Evolutionary conservation across 306 rosid species (phyloP).

Genomic region (Cajanus cajan): DNA sequence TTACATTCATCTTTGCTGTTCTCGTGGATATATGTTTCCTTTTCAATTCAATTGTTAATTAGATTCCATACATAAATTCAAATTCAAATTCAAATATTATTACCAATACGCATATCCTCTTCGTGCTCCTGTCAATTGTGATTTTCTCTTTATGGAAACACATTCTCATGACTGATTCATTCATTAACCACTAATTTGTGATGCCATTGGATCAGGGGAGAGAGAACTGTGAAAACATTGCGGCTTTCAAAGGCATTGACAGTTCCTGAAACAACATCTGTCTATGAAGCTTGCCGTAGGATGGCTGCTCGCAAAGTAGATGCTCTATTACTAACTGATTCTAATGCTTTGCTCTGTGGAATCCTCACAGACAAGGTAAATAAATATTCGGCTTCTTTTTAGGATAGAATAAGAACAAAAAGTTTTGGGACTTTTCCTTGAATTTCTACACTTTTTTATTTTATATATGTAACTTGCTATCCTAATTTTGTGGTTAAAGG

Average conservation of each 20-base stretch:
- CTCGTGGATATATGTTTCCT: too few relatives aligned
- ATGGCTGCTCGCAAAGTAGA: slow-evolving; percentile 93
- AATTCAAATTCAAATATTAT: not conserved
- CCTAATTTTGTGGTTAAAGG: slow-evolving; percentile 51
- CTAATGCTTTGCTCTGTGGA: slow-evolving; percentile 94
- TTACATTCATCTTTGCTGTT: not conserved
- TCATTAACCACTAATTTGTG: not conserved
- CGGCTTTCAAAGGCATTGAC: slow-evolving; percentile 92
- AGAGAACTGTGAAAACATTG: slow-evolving; percentile 81
- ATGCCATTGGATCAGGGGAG: slow-evolving; percentile 59
- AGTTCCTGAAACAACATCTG: slow-evolving; percentile 74
- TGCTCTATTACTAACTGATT: slow-evolving; percentile 86
- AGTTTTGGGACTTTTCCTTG: not conserved
- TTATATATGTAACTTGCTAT: not conserved
- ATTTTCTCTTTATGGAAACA: not conserved
- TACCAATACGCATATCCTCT: not conserved
- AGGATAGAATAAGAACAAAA: not conserved
- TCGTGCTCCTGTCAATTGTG: not conserved
- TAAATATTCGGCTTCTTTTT: slow-evolving; percentile 25
- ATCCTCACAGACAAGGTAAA: slow-evolving; percentile 95
- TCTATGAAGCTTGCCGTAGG: slow-evolving; percentile 81
- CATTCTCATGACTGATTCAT: not conserved
- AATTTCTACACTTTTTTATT: not conserved
- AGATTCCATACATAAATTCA: not conserved
- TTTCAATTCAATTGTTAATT: not conserved